Conservation (phyloP, 805 yeast species). For the Ogataea methanolica region DNA sequence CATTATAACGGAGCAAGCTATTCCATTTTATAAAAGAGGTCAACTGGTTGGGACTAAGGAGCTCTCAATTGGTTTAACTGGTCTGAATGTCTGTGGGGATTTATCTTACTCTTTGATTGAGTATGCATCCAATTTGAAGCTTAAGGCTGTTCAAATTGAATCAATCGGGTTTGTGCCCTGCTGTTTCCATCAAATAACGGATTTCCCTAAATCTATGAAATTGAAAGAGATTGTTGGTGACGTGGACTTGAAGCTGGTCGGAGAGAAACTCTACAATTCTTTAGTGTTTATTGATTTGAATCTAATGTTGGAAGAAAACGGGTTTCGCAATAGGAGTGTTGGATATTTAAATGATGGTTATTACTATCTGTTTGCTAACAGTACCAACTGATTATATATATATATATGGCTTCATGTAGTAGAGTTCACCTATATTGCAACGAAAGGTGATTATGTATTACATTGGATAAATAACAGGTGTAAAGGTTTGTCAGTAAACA, state of each 20-base stretch:
- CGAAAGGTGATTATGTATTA: too few relatives aligned
- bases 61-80: slow-evolving; percentile 10
- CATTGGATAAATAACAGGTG: too few relatives aligned
- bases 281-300: slow-evolving; percentile 8
- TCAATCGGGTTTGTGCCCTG: slow-evolving; percentile 16
- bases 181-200: slow-evolving; percentile 12
- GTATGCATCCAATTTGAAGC: slow-evolving; percentile 3
- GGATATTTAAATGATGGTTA: slow-evolving; percentile 14
- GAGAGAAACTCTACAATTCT: background rate
- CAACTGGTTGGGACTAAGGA: background rate
- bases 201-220: slow-evolving; percentile 8
- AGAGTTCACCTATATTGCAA: too few relatives aligned
- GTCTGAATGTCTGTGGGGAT: slow-evolving; percentile 26
- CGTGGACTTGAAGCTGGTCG: background rate
- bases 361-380: slow-evolving; percentile 7
- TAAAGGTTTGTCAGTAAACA: too few relatives aligned
- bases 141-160: background rate
- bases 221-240: background rate
- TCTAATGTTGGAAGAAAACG: slow-evolving; percentile 1
- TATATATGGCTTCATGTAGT: too few relatives aligned
- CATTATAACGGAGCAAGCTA: slow-evolving; percentile 2
- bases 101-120: slow-evolving; percentile 16
- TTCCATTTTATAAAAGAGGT: slow-evolving; percentile 8
- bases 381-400: background rate
- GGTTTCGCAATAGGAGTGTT: slow-evolving; percentile 4